A percentile compares a stretch with the other conserved stretches of the same genome.
Conservation (phyloP, 1,139 yeast genomes). For the Protomyces lactucae-debilis region DNA sequence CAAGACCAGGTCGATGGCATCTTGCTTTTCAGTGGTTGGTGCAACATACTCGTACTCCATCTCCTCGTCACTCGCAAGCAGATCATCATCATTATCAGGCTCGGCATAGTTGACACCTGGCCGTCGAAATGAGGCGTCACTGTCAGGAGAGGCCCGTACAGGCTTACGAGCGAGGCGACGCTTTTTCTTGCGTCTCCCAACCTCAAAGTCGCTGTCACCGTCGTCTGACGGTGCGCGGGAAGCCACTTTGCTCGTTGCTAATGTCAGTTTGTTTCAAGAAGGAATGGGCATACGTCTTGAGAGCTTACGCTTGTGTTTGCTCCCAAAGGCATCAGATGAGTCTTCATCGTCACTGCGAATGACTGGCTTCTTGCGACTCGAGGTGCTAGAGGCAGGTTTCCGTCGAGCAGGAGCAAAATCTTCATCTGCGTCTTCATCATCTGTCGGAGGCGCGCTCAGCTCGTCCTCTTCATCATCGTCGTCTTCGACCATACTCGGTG, state of each 20-base stretch:
- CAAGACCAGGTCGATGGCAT: constrained; percentile 25
- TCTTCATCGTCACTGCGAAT: background rate
- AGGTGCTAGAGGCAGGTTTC: background rate
- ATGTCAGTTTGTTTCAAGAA: background rate
- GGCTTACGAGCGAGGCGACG: constrained; percentile 1
- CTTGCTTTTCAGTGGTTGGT: constrained; percentile 6
- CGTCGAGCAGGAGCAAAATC: background rate
- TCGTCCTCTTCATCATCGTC: constrained; percentile 16
- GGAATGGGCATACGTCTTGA: background rate
- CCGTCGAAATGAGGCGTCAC: constrained; percentile 8
- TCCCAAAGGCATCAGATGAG: background rate
- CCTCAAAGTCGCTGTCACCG: constrained; percentile 17
- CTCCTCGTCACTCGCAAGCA: constrained; percentile 14
- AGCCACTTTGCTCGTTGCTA: background rate
- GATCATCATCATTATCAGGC: constrained; percentile 18
- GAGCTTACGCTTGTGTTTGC: background rate
- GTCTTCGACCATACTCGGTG: background rate
- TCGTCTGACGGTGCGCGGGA: background rate
- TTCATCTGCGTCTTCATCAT: constrained; percentile 16
- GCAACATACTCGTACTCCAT: constrained; percentile 10
- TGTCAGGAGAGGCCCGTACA: constrained; percentile 4
- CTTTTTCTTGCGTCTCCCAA: constrained; percentile 15
- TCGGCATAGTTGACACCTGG: constrained; percentile 18
- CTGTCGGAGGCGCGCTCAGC: constrained; percentile 3
- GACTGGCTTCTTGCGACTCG: background rate